Conservation (phyloP, 371 early-diverging fungal genomes). For the Lichtheimia hyalospora region DNA sequence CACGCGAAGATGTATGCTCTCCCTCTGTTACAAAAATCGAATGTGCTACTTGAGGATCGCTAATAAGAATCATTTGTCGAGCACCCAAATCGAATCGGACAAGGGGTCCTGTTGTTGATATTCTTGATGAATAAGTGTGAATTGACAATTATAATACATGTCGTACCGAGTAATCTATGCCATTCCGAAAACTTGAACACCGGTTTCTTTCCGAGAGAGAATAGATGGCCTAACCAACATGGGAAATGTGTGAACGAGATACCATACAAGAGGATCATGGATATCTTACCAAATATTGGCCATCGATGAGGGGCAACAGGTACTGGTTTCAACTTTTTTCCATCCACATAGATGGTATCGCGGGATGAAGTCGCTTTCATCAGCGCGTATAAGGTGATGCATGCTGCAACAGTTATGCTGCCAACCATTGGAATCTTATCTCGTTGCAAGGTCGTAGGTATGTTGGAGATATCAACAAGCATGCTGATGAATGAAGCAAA, state of each 20-base stretch:
- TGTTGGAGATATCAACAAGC: too few relatives aligned
- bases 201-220: slow-evolving; percentile 7
- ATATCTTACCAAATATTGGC: slow-evolving; percentile 1
- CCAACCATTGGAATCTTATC: too few relatives aligned
- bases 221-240: slow-evolving; percentile 4
- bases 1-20: slow-evolving; percentile 10
- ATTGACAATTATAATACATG: background rate
- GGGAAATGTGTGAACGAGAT: background rate
- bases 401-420: too few relatives aligned
- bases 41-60: slow-evolving; percentile 21
- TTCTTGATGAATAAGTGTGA: background rate
- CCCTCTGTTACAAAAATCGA: slow-evolving; percentile 17
- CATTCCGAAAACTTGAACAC: slow-evolving; percentile 9
- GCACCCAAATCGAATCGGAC: slow-evolving; percentile 16
- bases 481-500: too few relatives aligned
- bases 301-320: slow-evolving; percentile 7
- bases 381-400: too few relatives aligned
- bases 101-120: slow-evolving; percentile 9
- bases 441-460: too few relatives aligned
- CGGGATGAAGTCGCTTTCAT: too few relatives aligned
- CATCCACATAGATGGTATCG: background rate
- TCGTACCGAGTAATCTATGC: slow-evolving; percentile 10
- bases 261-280: background rate
- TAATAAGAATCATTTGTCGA: slow-evolving; percentile 13
- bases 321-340: slow-evolving; percentile 3